These are phyloP conservation scores for Claviceps pazoutovae DNA, from an alignment of 2,329 filamentous ascomycete genomes.

Conservation along the genomic window DNA sequence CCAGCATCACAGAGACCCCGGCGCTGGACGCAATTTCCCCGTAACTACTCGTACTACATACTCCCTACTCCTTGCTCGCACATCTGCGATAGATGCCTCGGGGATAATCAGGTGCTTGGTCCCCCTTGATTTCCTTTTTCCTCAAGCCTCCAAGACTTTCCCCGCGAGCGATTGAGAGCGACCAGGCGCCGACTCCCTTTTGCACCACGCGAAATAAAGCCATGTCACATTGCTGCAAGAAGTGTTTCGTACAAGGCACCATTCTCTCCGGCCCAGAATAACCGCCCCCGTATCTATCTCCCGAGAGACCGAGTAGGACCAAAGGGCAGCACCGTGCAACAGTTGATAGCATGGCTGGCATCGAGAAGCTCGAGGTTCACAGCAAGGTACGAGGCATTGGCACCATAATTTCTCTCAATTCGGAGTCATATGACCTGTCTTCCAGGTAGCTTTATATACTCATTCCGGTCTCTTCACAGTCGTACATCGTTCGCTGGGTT, in stretches of 20 bases:
- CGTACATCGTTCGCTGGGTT: slow-evolving; percentile 96
- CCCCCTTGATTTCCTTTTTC: neutral
- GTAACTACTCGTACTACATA: neutral
- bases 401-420: neutral
- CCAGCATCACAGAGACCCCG: neutral
- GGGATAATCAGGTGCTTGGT: neutral
- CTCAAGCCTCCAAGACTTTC: neutral
- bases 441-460: neutral
- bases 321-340: neutral
- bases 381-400: slow-evolving; percentile 55
- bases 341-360: slow-evolving; percentile 57
- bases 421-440: neutral
- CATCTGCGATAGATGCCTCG: slow-evolving; percentile 1
- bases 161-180: neutral
- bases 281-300: neutral
- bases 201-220: neutral
- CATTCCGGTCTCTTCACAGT: slow-evolving; percentile 39
- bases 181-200: neutral
- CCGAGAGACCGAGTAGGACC: neutral
- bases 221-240: neutral
- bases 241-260: neutral
- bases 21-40: too few species aligned
- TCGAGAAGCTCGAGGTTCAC: slow-evolving; percentile 94
- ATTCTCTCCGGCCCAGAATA: neutral
- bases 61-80: neutral